These are phyloP conservation scores for Podospora fimiseda DNA, from an alignment of 495 filamentous ascomycete genomes.

Conservation along the genomic window DNA sequence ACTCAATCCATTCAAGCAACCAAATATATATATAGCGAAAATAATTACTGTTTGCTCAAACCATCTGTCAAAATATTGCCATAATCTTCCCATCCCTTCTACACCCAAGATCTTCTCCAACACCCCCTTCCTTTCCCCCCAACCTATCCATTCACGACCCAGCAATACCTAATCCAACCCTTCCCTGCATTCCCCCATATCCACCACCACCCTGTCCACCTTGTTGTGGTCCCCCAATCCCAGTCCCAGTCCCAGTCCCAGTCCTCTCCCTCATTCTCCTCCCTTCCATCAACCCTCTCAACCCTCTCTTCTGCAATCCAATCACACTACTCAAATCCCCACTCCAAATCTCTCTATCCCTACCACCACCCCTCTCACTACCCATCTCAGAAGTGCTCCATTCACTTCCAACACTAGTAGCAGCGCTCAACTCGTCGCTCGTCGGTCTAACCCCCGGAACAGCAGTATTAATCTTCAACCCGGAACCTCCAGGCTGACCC, in stretches of 20 bases:
- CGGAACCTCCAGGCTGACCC: constrained; percentile 11
- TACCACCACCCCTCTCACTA: constrained; percentile 14
- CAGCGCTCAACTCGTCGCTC: constrained; percentile 45
- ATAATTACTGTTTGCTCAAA: too few relatives aligned
- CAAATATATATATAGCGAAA: too few relatives aligned
- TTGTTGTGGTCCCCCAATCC: not conserved
- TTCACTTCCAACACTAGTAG: constrained; percentile 43
- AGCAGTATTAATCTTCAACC: constrained; percentile 36
- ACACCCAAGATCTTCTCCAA: too few relatives aligned
- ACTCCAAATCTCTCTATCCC: constrained; percentile 61
- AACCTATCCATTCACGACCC: constrained; percentile 9
- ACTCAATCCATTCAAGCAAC: too few relatives aligned
- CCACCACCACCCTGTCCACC: not conserved
- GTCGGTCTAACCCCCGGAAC: constrained; percentile 28
- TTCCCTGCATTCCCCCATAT: constrained; percentile 4
- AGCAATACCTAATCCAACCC: constrained; percentile 22
- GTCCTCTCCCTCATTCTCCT: constrained; percentile 70
- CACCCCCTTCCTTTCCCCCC: not conserved
- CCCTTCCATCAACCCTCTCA: constrained; percentile 93
- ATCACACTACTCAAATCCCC: constrained; percentile 90
- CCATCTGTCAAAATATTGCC: too few relatives aligned
- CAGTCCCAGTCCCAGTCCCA: constrained; percentile 17
- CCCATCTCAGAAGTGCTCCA: constrained; percentile 43
- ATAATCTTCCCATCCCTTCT: too few relatives aligned
- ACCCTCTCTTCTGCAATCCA: constrained; percentile 85